Conservation (phyloP, 2,329 filamentous ascomycete species). For the Aspergillus sclerotialis region DNA sequence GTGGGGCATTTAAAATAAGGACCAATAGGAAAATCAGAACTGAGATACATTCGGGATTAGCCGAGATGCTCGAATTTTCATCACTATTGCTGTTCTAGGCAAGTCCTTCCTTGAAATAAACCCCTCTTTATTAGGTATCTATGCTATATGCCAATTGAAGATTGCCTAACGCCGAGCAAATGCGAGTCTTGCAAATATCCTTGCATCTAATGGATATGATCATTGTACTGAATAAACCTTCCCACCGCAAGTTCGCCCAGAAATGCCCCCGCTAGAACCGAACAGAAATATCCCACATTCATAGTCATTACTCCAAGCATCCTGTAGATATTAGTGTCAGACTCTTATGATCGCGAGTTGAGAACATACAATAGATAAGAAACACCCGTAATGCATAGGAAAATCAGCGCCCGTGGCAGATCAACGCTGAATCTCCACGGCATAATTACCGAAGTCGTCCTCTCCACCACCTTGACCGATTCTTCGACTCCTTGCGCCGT, state of each 20-base stretch:
- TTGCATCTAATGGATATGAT: constrained; percentile 18
- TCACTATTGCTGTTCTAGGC: too few species aligned
- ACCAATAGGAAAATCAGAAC: neutral
- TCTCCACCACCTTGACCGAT: constrained; percentile 65
- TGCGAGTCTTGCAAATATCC: neutral
- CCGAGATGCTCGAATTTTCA: neutral
- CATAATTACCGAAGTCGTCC: constrained; percentile 43
- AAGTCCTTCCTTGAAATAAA: neutral
- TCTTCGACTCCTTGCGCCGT: constrained; percentile 76
- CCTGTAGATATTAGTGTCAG: constrained; percentile 38
- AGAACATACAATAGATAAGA: constrained; percentile 75
- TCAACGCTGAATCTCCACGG: constrained; percentile 82
- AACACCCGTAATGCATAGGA: constrained; percentile 66
- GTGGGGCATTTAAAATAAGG: neutral
- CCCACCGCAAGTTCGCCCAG: constrained; percentile 78
- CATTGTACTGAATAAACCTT: constrained; percentile 50
- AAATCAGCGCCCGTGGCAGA: constrained; percentile 62
- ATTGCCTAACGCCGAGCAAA: too few species aligned
- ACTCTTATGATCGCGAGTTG: neutral
- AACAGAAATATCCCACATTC: constrained; percentile 79
- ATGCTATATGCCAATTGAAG: too few species aligned
- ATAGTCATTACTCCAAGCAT: constrained; percentile 91
- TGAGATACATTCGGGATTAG: neutral
- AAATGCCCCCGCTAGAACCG: constrained; percentile 71
- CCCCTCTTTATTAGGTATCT: too few species aligned